Evolutionary conservation across 495 filamentous ascomycete genomes (phyloP), one percentile per base, ranked within the genome.

Genomic region (Penicillium diatomitis): DNA sequence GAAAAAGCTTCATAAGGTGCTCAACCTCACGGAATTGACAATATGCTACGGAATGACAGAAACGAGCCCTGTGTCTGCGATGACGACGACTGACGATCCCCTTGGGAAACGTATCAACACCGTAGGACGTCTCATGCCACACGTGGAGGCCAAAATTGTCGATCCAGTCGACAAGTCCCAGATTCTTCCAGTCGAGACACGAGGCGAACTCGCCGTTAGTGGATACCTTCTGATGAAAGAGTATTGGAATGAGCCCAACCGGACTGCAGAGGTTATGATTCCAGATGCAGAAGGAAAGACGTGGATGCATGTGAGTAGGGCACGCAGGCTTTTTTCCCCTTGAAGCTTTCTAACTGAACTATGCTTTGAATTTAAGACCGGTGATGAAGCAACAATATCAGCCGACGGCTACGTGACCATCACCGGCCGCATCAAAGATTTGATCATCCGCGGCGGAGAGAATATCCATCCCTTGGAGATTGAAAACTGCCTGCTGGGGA

Each of bases 31-130:
- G 0, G 86, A 95, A 31, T 61, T 96, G 47, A 95, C 90, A 0
- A 96, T 96, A 56, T 96, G 92, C 72, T 98, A 98, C 65, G 92
- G 90, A 35, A 98, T 98, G 92, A 98, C 92, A 9, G 92, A 98
- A 67, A 98, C 92, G 0, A 84, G 80, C 41, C 92, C 92, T n/a
- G 90, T 95, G 0, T 86, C 81, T 37, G 81, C 79, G 40, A 96
- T 96, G 91, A 98, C 91, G 0, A 78, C 85, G 0, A 91, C 86
- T 0, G 68, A 81, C 36, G 92, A 96, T 59, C 84, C 90, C 1
- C 69, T 91, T 4, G 77, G 77, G n/a, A 87, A 88, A 60, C 72
- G 92, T 6, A 82, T 91, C 32, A 73, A 80, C 37, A 85, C 76
- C 9, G 88, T 96, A 0, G 92, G 92, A 0, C 67, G 75, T 32